These are phyloP conservation scores for Carnegiea gigantea DNA, from an alignment of 179 eudicot genomes.

Conservation along the genomic window DNA sequence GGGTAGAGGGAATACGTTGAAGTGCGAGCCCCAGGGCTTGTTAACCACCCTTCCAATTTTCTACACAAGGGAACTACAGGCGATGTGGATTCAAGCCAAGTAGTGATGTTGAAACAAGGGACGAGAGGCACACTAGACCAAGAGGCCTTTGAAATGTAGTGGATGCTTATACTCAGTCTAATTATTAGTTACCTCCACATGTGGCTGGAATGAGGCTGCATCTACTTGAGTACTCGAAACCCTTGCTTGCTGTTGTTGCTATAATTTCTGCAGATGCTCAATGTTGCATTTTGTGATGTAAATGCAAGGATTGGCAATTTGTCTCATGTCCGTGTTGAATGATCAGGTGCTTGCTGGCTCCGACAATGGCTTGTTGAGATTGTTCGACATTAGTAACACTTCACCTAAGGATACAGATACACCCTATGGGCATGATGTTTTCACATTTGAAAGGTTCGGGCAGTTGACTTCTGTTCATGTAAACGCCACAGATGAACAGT, in stretches of 20 bases:
- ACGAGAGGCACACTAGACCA: too few species aligned
- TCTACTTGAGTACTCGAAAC: background rate
- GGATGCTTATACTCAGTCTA: too few species aligned
- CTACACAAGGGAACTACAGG: too few species aligned
- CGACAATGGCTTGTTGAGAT: slow-evolving; percentile 75
- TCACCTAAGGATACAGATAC: slow-evolving; percentile 35
- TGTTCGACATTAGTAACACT: slow-evolving; percentile 55
- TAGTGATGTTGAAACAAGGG: too few species aligned
- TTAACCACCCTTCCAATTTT: too few species aligned
- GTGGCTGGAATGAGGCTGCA: background rate
- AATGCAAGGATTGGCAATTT: background rate
- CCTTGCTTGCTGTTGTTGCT: background rate
- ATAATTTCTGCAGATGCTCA: background rate
- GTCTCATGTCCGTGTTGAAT: slow-evolving; percentile 8
- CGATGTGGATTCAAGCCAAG: too few species aligned
- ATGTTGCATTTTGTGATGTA: background rate
- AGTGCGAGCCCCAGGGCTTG: too few species aligned
- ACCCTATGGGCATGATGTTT: slow-evolving; percentile 32
- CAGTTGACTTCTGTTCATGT: slow-evolving; percentile 94
- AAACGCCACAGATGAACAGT: slow-evolving; percentile 81
- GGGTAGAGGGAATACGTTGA: too few species aligned
- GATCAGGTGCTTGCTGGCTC: slow-evolving; percentile 89
- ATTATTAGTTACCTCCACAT: too few species aligned
- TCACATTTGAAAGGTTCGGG: slow-evolving; percentile 65
- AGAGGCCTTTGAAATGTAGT: too few species aligned